These are phyloP conservation scores for Hebeloma cylindrosporum DNA, from an alignment of 768 basidiomycete species.

Conservation along the genomic window DNA sequence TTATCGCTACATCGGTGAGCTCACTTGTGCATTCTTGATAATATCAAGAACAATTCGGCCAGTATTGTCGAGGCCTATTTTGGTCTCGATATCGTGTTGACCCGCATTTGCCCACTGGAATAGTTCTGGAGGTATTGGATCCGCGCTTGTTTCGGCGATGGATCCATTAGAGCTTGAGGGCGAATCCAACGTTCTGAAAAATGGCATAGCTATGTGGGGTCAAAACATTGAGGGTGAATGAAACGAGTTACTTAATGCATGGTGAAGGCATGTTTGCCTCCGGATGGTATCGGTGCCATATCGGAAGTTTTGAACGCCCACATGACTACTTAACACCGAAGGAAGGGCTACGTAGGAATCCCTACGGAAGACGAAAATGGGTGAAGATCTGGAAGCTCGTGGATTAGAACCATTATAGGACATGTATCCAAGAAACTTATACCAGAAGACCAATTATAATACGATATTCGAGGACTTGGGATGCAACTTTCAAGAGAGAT, in stretches of 20 bases:
- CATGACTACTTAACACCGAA: no score
- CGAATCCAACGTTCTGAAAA: constrained; percentile 13
- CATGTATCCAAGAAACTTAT: no score
- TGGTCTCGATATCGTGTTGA: constrained; percentile 11
- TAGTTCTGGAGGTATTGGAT: constrained; percentile 12
- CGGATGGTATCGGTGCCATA: no score
- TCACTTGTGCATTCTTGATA: constrained; percentile 19
- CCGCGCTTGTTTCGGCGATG: constrained; percentile 1
- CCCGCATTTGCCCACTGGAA: constrained; percentile 13
- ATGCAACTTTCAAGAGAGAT: no score
- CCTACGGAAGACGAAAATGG: no score
- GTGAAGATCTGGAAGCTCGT: no score
- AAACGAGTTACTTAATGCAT: neutral
- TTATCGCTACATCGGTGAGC: neutral
- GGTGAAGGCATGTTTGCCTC: no score
- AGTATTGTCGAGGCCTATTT: constrained; percentile 20
- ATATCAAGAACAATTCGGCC: constrained; percentile 22
- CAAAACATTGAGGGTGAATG: neutral
- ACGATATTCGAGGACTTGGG: no score
- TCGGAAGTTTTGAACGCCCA: no score
- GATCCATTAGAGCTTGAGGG: constrained; percentile 1
- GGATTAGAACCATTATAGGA: no score
- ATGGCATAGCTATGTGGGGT: constrained; percentile 9
- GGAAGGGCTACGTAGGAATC: no score
- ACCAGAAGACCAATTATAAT: no score